Evolutionary conservation across 345 rosid species (phyloP).

Genomic region (Eucalyptus marginata): DNA sequence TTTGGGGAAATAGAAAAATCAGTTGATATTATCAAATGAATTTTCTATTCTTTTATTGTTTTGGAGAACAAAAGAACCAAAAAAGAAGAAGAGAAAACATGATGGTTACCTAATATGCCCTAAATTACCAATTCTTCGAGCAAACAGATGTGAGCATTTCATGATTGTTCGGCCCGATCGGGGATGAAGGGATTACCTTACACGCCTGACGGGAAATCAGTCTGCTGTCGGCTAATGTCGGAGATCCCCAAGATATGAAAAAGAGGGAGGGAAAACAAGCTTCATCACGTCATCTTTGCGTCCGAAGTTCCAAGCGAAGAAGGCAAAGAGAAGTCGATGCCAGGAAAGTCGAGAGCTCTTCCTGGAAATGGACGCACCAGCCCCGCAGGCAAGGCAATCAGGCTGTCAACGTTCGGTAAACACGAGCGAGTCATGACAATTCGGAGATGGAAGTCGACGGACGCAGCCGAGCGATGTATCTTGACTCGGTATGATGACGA

Average conservation of each 20-base stretch:
- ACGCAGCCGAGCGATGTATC: not conserved
- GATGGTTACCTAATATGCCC: too few relatives aligned
- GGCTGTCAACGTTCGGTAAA: not conserved
- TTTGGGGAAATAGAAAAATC: too few relatives aligned
- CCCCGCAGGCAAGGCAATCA: not conserved
- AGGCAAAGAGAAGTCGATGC: not conserved
- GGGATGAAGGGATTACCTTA: not conserved
- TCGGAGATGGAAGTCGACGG: not conserved
- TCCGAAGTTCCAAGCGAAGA: not conserved
- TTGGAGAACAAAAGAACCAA: too few relatives aligned
- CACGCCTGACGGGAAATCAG: not conserved
- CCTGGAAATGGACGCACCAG: not conserved
- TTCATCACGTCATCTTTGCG: not conserved
- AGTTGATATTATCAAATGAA: rapidly evolving
- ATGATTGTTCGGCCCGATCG: not conserved
- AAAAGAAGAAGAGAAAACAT: too few relatives aligned
- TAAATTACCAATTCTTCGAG: not conserved
- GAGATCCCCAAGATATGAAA: not conserved
- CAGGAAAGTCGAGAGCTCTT: not conserved
- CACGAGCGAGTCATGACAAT: too few relatives aligned
- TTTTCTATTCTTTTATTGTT: too few relatives aligned
- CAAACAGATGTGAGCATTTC: not conserved
- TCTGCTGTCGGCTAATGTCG: not conserved
- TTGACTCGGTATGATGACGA: not conserved
- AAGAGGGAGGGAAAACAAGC: not conserved